Evolutionary conservation across 768 basidiomycete species (phyloP), one percentile per base, ranked within the genome.

Genomic region (Mycena maculata): DNA sequence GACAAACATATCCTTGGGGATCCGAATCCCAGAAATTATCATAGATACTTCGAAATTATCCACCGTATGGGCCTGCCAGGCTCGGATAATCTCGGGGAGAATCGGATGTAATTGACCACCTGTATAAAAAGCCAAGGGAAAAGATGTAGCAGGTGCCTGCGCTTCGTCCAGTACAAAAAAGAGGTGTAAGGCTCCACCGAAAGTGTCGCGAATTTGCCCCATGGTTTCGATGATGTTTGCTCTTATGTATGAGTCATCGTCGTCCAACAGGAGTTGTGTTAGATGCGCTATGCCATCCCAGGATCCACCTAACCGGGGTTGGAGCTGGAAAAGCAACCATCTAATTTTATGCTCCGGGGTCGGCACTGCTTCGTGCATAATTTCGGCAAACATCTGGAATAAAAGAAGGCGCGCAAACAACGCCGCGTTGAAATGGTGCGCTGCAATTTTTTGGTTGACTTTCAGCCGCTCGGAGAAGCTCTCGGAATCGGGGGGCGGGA

Each of bases 131-230:
- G 52, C 52, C 18, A 18, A 33, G 8, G 31, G 15, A 28, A 52
- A 22, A 3, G 31, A 22, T 11, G 18, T 36, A 18, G 36, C n/a
- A 36, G 52, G 11, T 9, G 36, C 36, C 33, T 54, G 52, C 6
- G 52, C 52, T 25, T 54, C 52, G 18, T 54, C 31, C 30, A 54
- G 12, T 5, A 54, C 52, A 18, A 31, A 36, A 15, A 54, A 54
- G 52, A 54, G 52, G 23, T 54, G 52, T 23, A 49, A 11, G n/a
- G 27, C 48, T 27, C 48, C 48, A 10, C 52, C 52, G 23, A 54
- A 54, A n/a, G 38, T 36, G 31, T 54, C 31, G 11, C 52, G 52
- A n/a, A 54, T 38, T 12, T 39, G 20, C 13, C 20, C 52, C 20
- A 54, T 54, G 16, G 52, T 25, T 54, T 54, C 52, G 18, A n/a